Conservation (phyloP, 768 basidiomycete genomes). For the Russula ochroleuca region DNA sequence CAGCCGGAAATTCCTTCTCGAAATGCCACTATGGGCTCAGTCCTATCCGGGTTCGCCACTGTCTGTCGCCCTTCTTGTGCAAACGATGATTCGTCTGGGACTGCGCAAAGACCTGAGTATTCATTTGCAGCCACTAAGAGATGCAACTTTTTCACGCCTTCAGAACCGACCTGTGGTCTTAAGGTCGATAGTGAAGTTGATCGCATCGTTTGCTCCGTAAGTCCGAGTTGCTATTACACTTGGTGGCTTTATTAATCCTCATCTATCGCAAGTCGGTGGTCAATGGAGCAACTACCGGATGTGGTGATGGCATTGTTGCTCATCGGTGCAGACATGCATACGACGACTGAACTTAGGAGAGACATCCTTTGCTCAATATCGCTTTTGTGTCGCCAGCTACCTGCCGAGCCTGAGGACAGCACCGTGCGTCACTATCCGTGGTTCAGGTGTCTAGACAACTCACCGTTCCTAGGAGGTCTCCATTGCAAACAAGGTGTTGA, state of each 20-base stretch:
- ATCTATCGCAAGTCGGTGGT: slow-evolving; percentile 31
- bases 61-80: slow-evolving; percentile 9
- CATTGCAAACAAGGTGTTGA: slow-evolving; percentile 45
- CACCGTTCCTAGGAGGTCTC: slow-evolving; percentile 40
- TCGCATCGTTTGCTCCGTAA: slow-evolving; percentile 15
- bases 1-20: slow-evolving; percentile 20
- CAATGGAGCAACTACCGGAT: slow-evolving; percentile 42
- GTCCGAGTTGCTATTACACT: neutral
- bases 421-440: neutral
- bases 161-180: slow-evolving; percentile 14
- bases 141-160: slow-evolving; percentile 5
- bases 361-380: slow-evolving; percentile 49
- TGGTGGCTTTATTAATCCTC: neutral
- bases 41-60: slow-evolving; percentile 20
- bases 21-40: slow-evolving; percentile 19
- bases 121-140: neutral
- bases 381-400: slow-evolving; percentile 42
- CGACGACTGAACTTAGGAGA: slow-evolving; percentile 41
- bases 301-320: slow-evolving; percentile 49
- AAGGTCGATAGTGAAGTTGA: slow-evolving; percentile 14
- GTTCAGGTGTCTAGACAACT: neutral
- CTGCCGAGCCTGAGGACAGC: slow-evolving; percentile 30
- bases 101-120: slow-evolving; percentile 3
- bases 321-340: slow-evolving; percentile 53
- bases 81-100: slow-evolving; percentile 21